Percentiles rank a stretch among this genome's conserved stretches.
phyloP scores from a whole-genome alignment of 2,329 filamentous ascomycete species.

The Macroventuria anomochaeta region DNA sequence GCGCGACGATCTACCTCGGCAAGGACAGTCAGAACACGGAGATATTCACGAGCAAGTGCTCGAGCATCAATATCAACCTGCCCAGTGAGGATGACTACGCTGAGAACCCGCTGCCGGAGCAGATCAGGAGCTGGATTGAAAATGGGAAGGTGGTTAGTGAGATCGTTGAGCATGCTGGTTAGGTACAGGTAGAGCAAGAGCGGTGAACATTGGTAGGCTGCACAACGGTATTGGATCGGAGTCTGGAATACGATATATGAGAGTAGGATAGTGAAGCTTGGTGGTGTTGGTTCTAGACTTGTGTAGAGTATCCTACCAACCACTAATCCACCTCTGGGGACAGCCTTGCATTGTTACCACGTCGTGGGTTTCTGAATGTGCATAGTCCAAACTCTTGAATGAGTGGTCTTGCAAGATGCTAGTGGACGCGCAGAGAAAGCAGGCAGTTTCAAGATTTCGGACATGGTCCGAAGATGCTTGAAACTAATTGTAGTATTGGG shows the following conservation, averaged over 20 bases:
- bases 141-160: constrained; percentile 83
- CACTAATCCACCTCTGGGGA: no score
- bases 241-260: no score
- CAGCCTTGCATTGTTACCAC: no score
- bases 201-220: constrained; percentile 2
- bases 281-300: no score
- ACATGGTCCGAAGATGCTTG: no score
- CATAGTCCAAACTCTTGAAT: no score
- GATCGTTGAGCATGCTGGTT: constrained; percentile 94
- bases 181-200: constrained; percentile 8
- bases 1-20: constrained; percentile 84
- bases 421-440: no score
- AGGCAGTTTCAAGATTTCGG: no score
- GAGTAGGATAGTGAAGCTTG: neutral
- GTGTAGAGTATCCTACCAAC: no score
- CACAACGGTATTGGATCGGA: neutral
- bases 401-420: no score
- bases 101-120: constrained; percentile 86
- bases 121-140: constrained; percentile 82
- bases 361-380: no score
- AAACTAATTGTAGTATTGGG: no score
- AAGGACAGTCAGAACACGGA: constrained; percentile 79
- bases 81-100: constrained; percentile 78
- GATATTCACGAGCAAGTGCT: constrained; percentile 88
- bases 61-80: constrained; percentile 85